These are phyloP conservation scores for Cryptosporidium xiaoi DNA, from an alignment of 169 alveolate species.

Conservation along the genomic window DNA sequence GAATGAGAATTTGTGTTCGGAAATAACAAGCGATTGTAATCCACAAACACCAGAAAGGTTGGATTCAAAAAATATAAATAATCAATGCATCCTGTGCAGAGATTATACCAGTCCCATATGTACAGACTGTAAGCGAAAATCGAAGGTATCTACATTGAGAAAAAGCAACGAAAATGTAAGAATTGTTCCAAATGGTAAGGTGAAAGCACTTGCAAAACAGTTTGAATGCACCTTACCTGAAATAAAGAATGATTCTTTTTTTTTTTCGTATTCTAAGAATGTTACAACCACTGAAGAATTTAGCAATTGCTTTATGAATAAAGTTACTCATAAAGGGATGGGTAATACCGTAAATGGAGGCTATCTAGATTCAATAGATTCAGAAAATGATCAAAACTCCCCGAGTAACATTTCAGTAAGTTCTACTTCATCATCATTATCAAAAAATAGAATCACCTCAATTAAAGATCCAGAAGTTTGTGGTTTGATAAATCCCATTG, in stretches of 20 bases:
- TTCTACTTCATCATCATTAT: neutral
- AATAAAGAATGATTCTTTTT: neutral
- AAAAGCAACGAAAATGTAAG: neutral
- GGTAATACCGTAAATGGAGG: neutral
- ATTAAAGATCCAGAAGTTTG: constrained; percentile 56
- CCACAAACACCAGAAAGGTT: constrained; percentile 21
- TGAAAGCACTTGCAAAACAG: constrained; percentile 66
- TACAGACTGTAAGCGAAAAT: constrained; percentile 1
- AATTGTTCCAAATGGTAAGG: constrained; percentile 69
- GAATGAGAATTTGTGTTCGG: no score
- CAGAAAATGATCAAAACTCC: neutral
- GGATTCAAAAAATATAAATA: neutral
- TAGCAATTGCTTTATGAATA: no score
- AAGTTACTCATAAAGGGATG: neutral
- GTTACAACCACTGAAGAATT: neutral
- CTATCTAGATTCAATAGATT: neutral
- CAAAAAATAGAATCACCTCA: neutral
- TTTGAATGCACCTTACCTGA: constrained; percentile 49
- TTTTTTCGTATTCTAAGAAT: neutral
- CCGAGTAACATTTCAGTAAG: neutral
- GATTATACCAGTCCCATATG: constrained; percentile 70
- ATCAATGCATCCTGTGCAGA: constrained; percentile 48
- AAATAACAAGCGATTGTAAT: neutral
- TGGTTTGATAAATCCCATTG: constrained; percentile 32
- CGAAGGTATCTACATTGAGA: neutral